Base-by-base conservation (phyloP, 106 monocot species). In the Apostasia ramifera region DNA sequence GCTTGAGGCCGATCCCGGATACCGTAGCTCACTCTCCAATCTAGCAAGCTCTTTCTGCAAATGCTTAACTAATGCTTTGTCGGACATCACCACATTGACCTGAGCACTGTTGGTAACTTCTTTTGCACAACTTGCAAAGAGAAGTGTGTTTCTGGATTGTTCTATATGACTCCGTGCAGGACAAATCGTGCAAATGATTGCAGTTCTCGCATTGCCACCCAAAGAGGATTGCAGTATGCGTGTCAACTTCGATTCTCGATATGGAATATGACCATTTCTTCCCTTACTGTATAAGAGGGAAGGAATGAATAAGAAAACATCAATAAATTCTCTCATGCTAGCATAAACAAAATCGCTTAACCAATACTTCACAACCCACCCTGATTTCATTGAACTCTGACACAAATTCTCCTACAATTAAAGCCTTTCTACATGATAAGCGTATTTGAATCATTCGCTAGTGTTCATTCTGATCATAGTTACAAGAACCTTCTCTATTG, bases 121-220 rank as follows among this genome's bases (percentile, higher is more conserved):
- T 82, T 93, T 99, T 53, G 98, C 98, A 72, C 98, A 99, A 53
- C 81, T 99, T 61, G 98, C 98, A 81, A 99, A 99, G 41, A 99
- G 63, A 78, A 99, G 90, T 2, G 93, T 90, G 59, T 93, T 99
- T 44, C 81, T 85, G 1, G 93, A 93, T 77, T 99, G 98, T 70
- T 99, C 98, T 40, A 90, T 79, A 78, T 93, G 87, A 70, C 85
- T 85, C 53, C 85, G 69, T 54, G 93, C 98, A 42, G 98, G 98
- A 71, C 93, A 83, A 66, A 99, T 83, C 15, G 98, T 99, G 76
- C 98, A 99, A 67, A 99, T 90, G 66, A 99, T 93, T 2, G 98
- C 90, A 43, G 98, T 99, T 67, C 90, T 81, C 47, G 98, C 98
- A 74, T 99, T 99, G 63, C 93, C 93, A 64, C 98, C 98, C 57